Conservation (phyloP, 2,329 filamentous ascomycete species). For the Fusarium irregulare region DNA sequence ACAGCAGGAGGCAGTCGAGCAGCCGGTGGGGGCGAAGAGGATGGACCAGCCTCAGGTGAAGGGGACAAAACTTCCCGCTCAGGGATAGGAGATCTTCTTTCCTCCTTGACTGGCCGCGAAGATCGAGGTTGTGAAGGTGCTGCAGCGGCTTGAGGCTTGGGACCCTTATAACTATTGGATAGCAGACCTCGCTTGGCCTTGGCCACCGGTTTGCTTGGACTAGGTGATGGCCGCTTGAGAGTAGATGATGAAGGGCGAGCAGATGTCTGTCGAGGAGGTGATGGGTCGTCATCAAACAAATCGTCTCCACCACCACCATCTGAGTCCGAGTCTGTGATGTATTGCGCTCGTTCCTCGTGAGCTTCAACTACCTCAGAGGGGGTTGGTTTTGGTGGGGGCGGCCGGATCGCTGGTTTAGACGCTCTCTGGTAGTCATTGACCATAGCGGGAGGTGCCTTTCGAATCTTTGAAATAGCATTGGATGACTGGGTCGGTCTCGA, state of each 20-base stretch:
- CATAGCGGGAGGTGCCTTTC: slow-evolving; percentile 65
- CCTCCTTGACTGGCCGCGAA: slow-evolving; percentile 9
- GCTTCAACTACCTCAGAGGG: slow-evolving; percentile 44
- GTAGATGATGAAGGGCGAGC: slow-evolving; percentile 32
- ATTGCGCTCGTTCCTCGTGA: slow-evolving; percentile 52
- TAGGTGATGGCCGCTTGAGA: slow-evolving; percentile 33
- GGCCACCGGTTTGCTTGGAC: not conserved
- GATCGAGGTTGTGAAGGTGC: slow-evolving; percentile 22
- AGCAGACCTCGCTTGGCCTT: slow-evolving; percentile 42
- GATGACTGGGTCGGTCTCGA: slow-evolving; percentile 48
- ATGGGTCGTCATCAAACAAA: slow-evolving; percentile 40
- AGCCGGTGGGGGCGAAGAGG: slow-evolving; percentile 40
- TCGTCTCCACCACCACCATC: slow-evolving; percentile 24
- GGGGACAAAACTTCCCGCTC: slow-evolving; percentile 37
- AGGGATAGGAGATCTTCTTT: slow-evolving; percentile 23
- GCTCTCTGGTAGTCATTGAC: slow-evolving; percentile 63
- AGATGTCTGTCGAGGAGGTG: slow-evolving; percentile 18
- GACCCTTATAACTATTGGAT: slow-evolving; percentile 45
- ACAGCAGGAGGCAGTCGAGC: slow-evolving; percentile 13
- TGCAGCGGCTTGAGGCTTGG: slow-evolving; percentile 31
- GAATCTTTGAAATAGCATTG: slow-evolving; percentile 55
- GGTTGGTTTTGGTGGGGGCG: slow-evolving; percentile 37
- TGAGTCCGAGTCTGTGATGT: slow-evolving; percentile 56
- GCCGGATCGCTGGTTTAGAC: slow-evolving; percentile 51
- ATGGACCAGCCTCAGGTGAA: slow-evolving; percentile 30